Evolutionary conservation across 306 rosid species (phyloP), one percentile per base, ranked within the genome.

Genomic region (Castanea crenata): DNA sequence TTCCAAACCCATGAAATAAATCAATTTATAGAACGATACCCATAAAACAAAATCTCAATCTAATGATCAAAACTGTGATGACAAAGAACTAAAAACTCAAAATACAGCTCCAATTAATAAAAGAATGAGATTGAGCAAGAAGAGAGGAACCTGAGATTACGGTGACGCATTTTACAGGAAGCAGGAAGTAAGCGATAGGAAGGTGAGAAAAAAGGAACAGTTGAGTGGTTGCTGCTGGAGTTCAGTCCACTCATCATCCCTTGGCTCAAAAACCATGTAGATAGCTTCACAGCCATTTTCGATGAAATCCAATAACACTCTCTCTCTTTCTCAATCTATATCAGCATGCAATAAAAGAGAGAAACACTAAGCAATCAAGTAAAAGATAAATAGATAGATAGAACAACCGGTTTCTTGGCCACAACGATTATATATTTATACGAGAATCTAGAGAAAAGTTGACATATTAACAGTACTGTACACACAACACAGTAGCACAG

Each of bases 151-250:
- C 97, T 83, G 89, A 82, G 49, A 90, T 74, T 74, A 10, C 93
- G 91, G 81, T 85, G 84, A 18, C 91, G 89, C 83, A 89, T 83
- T 77, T 82, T 92, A 73, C 92, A 86, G 12, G 89, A 88, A 54
- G 88, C 81, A 52, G 86, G 87, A 81, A 88, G 85, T 65, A 81
- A 73, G 1, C 84, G 84, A 78, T 76, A 76, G 3, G 80, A 81
- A 21, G 76, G 69, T 0, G 81, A 74, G 10, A 90, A 74, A 76
- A 88, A 85, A 20, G 75, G 87, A 1, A 59, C 55, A 15, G 54
- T 74, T 19, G 84, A 41, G 32, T 62, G 71, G 27, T 63, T 79
- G 54, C 82, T 84, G 76, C n/a, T 82, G 54, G 77, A 86, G 76
- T 21, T 82, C 79, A 83, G 74, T 14, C 80, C 78, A 29, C 73